These are phyloP conservation scores for Botrytis sinoallii DNA, from an alignment of 2,329 filamentous ascomycete species.

Conservation along the genomic window DNA sequence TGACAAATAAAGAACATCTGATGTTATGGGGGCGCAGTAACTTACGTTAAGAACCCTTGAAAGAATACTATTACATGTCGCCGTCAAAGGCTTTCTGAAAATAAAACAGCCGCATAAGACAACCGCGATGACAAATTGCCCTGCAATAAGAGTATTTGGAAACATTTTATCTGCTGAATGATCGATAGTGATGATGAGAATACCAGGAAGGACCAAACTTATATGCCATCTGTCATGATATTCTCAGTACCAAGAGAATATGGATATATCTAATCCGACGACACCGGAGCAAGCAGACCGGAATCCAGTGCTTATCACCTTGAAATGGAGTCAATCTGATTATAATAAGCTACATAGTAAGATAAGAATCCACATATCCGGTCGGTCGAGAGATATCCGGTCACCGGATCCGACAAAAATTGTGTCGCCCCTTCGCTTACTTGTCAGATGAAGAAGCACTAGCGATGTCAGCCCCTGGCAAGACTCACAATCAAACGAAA, in stretches of 20 bases:
- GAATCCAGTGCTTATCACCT: not conserved
- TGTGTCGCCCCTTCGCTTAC: not conserved
- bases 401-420: constrained; percentile 13
- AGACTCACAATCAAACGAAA: not conserved
- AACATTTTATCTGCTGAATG: constrained; percentile 10
- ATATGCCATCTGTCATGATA: constrained; percentile 1
- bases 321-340: not conserved
- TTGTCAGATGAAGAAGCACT: constrained; percentile 10
- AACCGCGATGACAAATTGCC: not conserved
- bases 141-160: constrained; percentile 6
- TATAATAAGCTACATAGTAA: constrained; percentile 5
- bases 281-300: not conserved
- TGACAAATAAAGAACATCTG: not conserved
- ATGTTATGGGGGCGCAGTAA: not conserved
- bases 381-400: not conserved
- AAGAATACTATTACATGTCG: not conserved
- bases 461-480: not conserved
- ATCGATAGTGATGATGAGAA: not conserved
- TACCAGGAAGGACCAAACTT: not conserved
- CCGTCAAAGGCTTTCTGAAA: constrained; percentile 3
- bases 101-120: constrained; percentile 4
- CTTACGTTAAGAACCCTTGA: constrained; percentile 4
- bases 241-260: not conserved
- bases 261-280: not conserved
- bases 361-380: not conserved